These are phyloP conservation scores for Flaveria sonorensis DNA, from an alignment of 129 eudicot genomes.

Conservation along the genomic window DNA sequence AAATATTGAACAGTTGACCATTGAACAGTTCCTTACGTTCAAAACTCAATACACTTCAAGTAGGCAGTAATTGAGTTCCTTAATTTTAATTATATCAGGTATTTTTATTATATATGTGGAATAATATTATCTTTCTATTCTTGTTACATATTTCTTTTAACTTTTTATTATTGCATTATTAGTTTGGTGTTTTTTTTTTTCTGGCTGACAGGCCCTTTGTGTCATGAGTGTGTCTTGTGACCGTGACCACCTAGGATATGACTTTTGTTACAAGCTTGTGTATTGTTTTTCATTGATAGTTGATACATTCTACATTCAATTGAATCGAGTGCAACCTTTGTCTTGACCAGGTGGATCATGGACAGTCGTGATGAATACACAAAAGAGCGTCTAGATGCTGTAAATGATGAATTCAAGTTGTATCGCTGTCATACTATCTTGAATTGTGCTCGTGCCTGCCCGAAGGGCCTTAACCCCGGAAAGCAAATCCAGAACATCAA, in stretches of 20 bases:
- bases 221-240: background rate
- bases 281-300: background rate
- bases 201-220: background rate
- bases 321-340: background rate
- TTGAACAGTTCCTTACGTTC: background rate
- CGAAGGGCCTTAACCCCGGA: constrained; percentile 96
- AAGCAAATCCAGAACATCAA: constrained; percentile 85
- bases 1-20: background rate
- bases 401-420: constrained; percentile 87
- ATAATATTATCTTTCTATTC: no score
- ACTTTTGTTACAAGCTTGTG: constrained; percentile 3
- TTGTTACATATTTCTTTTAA: no score
- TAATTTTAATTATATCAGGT: background rate
- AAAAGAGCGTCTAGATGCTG: constrained; percentile 82
- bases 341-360: constrained; percentile 76
- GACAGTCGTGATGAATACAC: constrained; percentile 97
- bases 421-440: constrained; percentile 89
- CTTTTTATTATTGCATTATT: no score
- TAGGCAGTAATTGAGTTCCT: background rate
- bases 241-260: background rate
- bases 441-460: constrained; percentile 96
- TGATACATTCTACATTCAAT: background rate
- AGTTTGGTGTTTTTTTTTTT: no score
- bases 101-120: background rate
- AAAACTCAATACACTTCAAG: background rate